Percentiles rank a stretch among this genome's conserved stretches.
Conservation (phyloP, 2,329 filamentous ascomycete genomes). For the Clarireedia sp. region DNA sequence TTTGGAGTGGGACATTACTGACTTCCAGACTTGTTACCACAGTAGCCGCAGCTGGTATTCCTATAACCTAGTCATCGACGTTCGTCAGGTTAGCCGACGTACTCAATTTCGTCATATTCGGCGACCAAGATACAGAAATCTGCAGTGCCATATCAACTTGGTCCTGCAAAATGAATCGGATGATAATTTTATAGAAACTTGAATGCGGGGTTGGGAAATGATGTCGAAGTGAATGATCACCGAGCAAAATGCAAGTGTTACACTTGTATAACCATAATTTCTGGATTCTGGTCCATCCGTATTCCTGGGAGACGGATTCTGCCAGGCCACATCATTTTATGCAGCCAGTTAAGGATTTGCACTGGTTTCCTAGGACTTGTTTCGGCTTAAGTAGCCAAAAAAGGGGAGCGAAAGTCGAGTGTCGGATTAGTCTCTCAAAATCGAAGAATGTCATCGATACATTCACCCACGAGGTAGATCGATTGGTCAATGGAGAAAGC, state of each 20-base stretch:
- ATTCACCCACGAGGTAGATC: slow-evolving; percentile 14
- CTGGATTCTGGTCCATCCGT: slow-evolving; percentile 1
- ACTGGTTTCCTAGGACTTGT: neutral
- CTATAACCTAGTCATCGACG: slow-evolving; percentile 22
- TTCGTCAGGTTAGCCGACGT: slow-evolving; percentile 2
- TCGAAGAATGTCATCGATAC: slow-evolving; percentile 10
- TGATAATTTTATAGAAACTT: neutral
- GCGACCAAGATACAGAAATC: neutral
- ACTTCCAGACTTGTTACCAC: slow-evolving; percentile 26
- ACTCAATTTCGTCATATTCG: neutral
- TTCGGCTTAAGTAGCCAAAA: neutral
- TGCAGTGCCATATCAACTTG: neutral
- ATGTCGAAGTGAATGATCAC: neutral
- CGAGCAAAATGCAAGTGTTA: neutral
- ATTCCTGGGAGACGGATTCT: neutral
- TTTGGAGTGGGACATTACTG: slow-evolving; percentile 8
- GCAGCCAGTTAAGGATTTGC: neutral
- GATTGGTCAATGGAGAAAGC: slow-evolving; percentile 12
- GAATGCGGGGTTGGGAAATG: neutral
- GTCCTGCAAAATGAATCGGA: neutral
- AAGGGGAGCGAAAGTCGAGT: neutral
- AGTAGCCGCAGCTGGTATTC: slow-evolving; percentile 27
- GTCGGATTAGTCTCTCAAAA: neutral
- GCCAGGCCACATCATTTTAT: neutral
- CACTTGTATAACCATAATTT: neutral